These are phyloP conservation scores for Asterophora lycoperdoides DNA, from an alignment of 768 basidiomycete genomes.

Conservation along the genomic window DNA sequence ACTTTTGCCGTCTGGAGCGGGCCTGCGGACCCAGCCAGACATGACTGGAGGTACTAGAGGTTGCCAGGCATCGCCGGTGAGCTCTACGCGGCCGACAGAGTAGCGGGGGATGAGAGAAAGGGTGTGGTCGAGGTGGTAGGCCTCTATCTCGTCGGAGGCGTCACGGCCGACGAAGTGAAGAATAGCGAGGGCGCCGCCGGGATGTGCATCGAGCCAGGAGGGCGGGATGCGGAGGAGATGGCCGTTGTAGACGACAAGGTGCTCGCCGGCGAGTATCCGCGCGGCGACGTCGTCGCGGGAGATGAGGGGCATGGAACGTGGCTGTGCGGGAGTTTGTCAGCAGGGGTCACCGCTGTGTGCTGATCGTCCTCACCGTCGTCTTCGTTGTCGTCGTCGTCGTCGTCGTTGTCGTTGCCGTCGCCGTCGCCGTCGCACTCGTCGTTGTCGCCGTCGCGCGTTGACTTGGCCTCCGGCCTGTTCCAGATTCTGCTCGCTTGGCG, in stretches of 20 bases:
- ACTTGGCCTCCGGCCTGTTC: background rate
- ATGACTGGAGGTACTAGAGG: constrained; percentile 85
- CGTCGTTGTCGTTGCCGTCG: background rate
- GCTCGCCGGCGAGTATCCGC: constrained; percentile 71
- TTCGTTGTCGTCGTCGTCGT: background rate
- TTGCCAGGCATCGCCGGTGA: constrained; percentile 56
- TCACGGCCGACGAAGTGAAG: constrained; percentile 96
- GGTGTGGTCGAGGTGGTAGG: constrained; percentile 71
- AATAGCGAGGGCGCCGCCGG: constrained; percentile 84
- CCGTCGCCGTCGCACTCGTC: background rate
- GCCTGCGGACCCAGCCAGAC: constrained; percentile 72
- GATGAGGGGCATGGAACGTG: background rate
- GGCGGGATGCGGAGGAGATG: constrained; percentile 62
- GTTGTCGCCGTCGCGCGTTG: constrained; percentile 1
- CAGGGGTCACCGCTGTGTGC: background rate
- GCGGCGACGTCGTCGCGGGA: constrained; percentile 49
- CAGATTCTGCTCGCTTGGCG: too few species aligned
- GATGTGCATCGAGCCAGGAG: constrained; percentile 81
- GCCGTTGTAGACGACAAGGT: constrained; percentile 68
- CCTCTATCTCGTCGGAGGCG: constrained; percentile 91
- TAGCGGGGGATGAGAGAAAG: constrained; percentile 56
- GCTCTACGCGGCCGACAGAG: constrained; percentile 65
- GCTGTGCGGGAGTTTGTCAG: constrained; percentile 4
- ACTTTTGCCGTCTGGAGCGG: constrained; percentile 28
- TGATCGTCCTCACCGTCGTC: background rate